Percentiles rank a stretch among this genome's conserved stretches.
These are phyloP conservation scores for Vaccinium corymbosum DNA, from an alignment of 148 eudicot species.

Conservation along the genomic window DNA sequence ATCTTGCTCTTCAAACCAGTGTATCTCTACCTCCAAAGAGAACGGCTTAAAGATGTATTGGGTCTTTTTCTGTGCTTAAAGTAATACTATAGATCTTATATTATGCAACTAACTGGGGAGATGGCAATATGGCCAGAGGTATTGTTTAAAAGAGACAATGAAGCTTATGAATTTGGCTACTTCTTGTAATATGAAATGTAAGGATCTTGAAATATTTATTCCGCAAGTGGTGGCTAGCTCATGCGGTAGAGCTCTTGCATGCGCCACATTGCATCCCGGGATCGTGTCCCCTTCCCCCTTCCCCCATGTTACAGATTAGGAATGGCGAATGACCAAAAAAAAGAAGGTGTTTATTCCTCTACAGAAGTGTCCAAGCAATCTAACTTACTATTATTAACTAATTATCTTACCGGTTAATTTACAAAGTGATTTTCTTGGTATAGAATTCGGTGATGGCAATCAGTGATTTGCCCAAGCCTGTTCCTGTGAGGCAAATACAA, in stretches of 20 bases:
- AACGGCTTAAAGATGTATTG: neutral
- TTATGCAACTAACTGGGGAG: neutral
- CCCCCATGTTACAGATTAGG: too few species aligned
- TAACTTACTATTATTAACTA: neutral
- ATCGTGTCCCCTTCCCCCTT: too few species aligned
- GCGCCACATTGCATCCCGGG: too few species aligned
- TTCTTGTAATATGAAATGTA: neutral
- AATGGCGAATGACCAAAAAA: too few species aligned
- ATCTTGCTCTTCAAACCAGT: conserved; percentile 6
- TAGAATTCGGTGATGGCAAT: neutral
- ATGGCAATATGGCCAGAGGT: neutral
- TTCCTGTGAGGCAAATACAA: neutral
- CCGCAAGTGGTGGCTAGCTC: neutral
- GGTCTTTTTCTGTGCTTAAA: neutral
- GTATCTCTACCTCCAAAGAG: neutral
- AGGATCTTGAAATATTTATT: neutral
- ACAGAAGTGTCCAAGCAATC: neutral
- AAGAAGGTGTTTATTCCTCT: neutral
- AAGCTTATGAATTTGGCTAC: neutral
- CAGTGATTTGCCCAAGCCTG: neutral
- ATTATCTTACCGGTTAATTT: neutral
- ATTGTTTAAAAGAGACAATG: neutral
- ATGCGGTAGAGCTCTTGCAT: too few species aligned
- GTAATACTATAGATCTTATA: neutral
- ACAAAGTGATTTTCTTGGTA: neutral